Conservation (phyloP, 345 rosid genomes). For the Isatis tinctoria region DNA sequence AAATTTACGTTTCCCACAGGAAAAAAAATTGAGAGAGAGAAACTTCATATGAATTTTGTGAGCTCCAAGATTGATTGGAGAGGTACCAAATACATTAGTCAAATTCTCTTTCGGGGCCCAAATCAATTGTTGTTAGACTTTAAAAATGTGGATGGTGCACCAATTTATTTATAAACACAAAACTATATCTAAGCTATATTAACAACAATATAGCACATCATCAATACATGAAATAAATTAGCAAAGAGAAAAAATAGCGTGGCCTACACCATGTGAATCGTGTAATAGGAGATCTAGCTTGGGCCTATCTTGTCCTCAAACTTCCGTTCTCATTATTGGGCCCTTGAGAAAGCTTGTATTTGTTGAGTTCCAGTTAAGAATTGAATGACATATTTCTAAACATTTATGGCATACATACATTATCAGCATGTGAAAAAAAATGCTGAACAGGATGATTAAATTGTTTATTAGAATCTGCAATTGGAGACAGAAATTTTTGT, state of each 20-base stretch:
- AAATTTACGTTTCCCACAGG: background rate
- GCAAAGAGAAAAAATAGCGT: background rate
- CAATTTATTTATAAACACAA: background rate
- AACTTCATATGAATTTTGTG: conserved; percentile 1
- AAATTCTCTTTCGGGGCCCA: background rate
- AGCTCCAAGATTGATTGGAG: background rate
- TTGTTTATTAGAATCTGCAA: no score
- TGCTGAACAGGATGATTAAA: background rate
- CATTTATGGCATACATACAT: no score
- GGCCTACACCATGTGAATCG: background rate
- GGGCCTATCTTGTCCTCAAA: background rate
- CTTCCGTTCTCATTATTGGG: background rate
- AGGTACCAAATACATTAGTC: background rate
- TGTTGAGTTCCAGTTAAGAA: background rate
- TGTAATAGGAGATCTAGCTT: background rate
- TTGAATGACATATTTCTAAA: no score
- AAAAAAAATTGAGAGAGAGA: background rate
- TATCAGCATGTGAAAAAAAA: no score
- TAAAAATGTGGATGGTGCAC: background rate
- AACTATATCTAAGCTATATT: background rate
- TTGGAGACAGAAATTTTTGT: no score
- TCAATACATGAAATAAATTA: background rate
- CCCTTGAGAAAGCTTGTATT: background rate
- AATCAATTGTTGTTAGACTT: background rate
- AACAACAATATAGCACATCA: background rate